Percentiles rank a stretch among this genome's conserved stretches.
These are phyloP conservation scores for Metarhizium brunneum DNA, from an alignment of 2,329 filamentous ascomycete species.

Conservation along the genomic window DNA sequence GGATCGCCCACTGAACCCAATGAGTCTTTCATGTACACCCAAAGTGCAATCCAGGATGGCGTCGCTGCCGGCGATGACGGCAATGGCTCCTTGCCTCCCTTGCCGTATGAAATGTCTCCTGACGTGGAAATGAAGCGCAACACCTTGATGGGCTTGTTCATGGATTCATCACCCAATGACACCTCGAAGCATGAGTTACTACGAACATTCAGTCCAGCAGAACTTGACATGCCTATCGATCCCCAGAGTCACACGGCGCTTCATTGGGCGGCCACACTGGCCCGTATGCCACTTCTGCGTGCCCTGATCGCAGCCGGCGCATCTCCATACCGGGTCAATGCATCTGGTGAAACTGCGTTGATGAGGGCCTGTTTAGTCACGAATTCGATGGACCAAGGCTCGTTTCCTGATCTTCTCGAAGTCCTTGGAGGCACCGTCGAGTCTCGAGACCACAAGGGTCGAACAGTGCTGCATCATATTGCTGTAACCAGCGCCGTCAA, in stretches of 20 bases:
- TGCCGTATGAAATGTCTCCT: slow-evolving; percentile 50
- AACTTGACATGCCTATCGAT: slow-evolving; percentile 90
- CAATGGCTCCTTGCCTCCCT: slow-evolving; percentile 52
- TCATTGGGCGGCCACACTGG: slow-evolving; percentile 92
- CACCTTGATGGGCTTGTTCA: slow-evolving; percentile 72
- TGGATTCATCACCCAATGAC: slow-evolving; percentile 63
- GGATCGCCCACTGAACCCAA: slow-evolving; percentile 73
- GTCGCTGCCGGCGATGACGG: slow-evolving; percentile 37
- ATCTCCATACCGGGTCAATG: slow-evolving; percentile 80
- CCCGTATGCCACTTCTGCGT: slow-evolving; percentile 72
- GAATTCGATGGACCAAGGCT: slow-evolving; percentile 85
- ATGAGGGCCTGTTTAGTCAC: slow-evolving; percentile 90
- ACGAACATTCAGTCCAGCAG: slow-evolving; percentile 62
- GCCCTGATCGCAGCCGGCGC: slow-evolving; percentile 77
- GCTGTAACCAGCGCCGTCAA: slow-evolving; percentile 93
- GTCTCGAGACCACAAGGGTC: slow-evolving; percentile 76
- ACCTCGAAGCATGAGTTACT: slow-evolving; percentile 69
- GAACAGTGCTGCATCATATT: slow-evolving; percentile 93
- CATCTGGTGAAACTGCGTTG: slow-evolving; percentile 80
- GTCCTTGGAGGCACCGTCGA: slow-evolving; percentile 85
- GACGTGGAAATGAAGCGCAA: slow-evolving; percentile 73
- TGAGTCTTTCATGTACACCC: slow-evolving; percentile 65
- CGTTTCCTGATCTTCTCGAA: slow-evolving; percentile 84
- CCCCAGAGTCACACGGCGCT: slow-evolving; percentile 80
- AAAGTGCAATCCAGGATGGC: slow-evolving; percentile 34